Evolutionary conservation across 1,284 basidiomycete genomes (phyloP).

Genomic region (Takashimella koratensis): DNA sequence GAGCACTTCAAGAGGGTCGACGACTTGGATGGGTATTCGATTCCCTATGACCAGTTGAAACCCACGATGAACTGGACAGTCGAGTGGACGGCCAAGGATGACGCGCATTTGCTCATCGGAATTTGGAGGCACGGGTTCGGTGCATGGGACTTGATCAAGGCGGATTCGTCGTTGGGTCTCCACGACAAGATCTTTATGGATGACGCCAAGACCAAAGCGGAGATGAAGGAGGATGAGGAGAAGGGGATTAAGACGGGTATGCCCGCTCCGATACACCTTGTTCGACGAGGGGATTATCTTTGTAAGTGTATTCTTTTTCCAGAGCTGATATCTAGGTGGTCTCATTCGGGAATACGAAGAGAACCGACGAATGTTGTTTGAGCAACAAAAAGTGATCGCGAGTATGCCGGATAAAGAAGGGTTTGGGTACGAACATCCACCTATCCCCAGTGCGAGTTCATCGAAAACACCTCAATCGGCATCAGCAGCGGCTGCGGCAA

Average conservation of each 20-base stretch:
- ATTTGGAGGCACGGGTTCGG: conserved; percentile 93
- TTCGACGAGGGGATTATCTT: conserved; percentile 92
- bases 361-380: conserved; percentile 67
- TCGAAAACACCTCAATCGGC: neutral
- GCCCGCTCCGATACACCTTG: conserved; percentile 94
- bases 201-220: conserved; percentile 80
- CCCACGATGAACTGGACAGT: conserved; percentile 95
- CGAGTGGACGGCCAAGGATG: conserved; percentile 88
- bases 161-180: conserved; percentile 73
- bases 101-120: conserved; percentile 90
- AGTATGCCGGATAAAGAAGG: conserved; percentile 45
- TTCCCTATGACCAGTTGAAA: conserved; percentile 88
- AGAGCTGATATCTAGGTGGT: conserved; percentile 47
- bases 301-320: conserved; percentile 21
- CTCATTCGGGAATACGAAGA: conserved; percentile 89
- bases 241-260: conserved; percentile 53
- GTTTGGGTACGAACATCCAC: conserved; percentile 41
- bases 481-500: conserved; percentile 1
- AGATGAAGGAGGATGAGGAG: conserved; percentile 33
- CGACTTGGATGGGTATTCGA: conserved; percentile 74
- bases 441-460: conserved; percentile 11
- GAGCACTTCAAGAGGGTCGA: conserved; percentile 65
- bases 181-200: conserved; percentile 96
- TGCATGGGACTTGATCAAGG: conserved; percentile 85
- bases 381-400: conserved; percentile 55